phyloP scores from a whole-genome alignment of 306 rosid genomes.

The Vachellia collinsii region DNA sequence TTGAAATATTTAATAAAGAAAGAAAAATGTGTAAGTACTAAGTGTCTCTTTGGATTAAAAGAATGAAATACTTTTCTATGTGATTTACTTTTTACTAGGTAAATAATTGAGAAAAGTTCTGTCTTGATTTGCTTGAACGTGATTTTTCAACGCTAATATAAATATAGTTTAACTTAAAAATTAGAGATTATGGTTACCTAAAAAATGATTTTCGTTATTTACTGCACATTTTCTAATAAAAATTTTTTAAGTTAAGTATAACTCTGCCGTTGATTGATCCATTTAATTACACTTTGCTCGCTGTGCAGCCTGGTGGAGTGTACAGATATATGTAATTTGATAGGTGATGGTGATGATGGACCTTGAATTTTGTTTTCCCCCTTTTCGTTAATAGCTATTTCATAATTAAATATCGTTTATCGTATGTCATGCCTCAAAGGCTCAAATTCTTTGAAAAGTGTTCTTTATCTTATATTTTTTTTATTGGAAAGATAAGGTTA shows the following conservation, averaged over 20 bases:
- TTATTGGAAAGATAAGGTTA: neutral
- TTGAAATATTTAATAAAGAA: no score
- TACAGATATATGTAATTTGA: slow-evolving; percentile 87
- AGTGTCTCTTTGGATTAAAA: no score
- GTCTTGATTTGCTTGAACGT: no score
- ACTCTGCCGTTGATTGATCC: neutral
- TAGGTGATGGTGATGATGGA: slow-evolving; percentile 64
- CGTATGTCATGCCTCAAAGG: neutral
- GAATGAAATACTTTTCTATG: no score
- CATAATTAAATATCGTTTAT: neutral
- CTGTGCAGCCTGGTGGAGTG: slow-evolving; percentile 93
- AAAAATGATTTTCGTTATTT: no score
- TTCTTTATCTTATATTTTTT: neutral
- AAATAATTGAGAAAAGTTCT: no score
- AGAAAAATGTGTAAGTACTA: no score
- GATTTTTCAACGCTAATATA: no score
- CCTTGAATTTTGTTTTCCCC: slow-evolving; percentile 38
- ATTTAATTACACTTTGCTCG: neutral
- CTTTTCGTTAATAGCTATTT: neutral
- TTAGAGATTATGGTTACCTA: no score
- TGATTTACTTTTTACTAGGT: no score
- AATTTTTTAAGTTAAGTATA: neutral
- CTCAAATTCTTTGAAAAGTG: neutral
- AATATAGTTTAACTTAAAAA: no score
- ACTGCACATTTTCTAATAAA: no score